Percentiles rank a stretch among this genome's conserved stretches.
phyloP scores from a whole-genome alignment of 1,284 basidiomycete species.

The Veloboletus limbatus region DNA sequence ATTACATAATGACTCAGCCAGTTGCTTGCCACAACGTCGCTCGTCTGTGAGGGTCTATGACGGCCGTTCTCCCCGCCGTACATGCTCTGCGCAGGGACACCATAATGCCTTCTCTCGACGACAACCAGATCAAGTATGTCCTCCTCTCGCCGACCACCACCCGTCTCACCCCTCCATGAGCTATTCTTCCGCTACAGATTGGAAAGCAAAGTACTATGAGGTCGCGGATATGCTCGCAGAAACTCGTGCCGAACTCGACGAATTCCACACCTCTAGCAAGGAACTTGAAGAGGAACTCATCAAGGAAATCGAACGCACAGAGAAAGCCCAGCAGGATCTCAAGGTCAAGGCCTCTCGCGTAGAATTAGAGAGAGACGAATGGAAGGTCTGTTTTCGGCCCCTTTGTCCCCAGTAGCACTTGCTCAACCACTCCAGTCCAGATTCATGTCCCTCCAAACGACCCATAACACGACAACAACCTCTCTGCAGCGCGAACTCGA shows the following conservation, averaged over 20 bases:
- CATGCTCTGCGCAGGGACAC: constrained; percentile 58
- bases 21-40: constrained; percentile 26
- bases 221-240: constrained; percentile 83
- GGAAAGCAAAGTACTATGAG: constrained; percentile 83
- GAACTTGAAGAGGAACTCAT: constrained; percentile 93
- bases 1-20: constrained; percentile 24
- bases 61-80: constrained; percentile 59
- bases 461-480: constrained; percentile 82
- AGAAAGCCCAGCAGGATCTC: constrained; percentile 82
- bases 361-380: constrained; percentile 83
- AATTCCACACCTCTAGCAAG: constrained; percentile 88
- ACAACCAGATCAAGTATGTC: constrained; percentile 57
- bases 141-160: constrained; percentile 12
- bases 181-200: constrained; percentile 64
- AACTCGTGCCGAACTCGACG: constrained; percentile 84
- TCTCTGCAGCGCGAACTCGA: constrained; percentile 90
- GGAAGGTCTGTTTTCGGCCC: constrained; percentile 66
- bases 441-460: constrained; percentile 86
- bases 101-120: constrained; percentile 57
- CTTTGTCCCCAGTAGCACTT: neutral
- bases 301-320: constrained; percentile 82
- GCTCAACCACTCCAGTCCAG: constrained; percentile 57
- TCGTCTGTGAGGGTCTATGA: constrained; percentile 45
- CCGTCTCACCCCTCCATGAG: constrained; percentile 34
- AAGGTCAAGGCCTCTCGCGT: constrained; percentile 71